Evolutionary conservation across 192 early-diverging fungal species (phyloP).

Genomic region (Cladochytrium replicatum): DNA sequence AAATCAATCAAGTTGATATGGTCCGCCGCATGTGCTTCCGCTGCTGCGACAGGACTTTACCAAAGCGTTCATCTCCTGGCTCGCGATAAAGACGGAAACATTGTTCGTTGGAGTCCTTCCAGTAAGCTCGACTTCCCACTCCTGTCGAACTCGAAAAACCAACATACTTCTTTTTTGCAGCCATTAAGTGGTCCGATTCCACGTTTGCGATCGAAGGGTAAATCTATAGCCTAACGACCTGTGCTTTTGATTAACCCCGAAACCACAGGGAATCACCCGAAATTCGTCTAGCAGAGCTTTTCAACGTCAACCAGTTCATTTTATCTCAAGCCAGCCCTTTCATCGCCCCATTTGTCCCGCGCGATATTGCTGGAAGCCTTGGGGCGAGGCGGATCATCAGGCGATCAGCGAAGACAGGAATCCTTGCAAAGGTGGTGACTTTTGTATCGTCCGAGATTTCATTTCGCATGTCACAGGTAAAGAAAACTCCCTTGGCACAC

Average conservation of each 20-base stretch:
- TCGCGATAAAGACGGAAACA: slow-evolving; percentile 56
- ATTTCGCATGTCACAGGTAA: slow-evolving; percentile 54
- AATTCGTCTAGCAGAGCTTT: slow-evolving; percentile 58
- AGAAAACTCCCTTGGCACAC: slow-evolving; percentile 1
- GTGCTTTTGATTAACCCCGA: slow-evolving; percentile 20
- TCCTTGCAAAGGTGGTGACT: slow-evolving; percentile 26
- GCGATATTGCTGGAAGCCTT: slow-evolving; percentile 16
- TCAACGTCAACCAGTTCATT: slow-evolving; percentile 81
- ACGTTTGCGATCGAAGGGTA: slow-evolving; percentile 37
- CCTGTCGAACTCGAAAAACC: slow-evolving; percentile 11
- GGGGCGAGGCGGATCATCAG: slow-evolving; percentile 15
- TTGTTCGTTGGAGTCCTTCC: slow-evolving; percentile 56
- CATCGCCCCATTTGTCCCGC: slow-evolving; percentile 54
- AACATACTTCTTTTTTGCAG: slow-evolving; percentile 17
- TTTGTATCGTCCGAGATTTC: slow-evolving; percentile 49
- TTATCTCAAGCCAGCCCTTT: slow-evolving; percentile 65
- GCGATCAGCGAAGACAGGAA: slow-evolving; percentile 7
- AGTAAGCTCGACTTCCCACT: background rate
- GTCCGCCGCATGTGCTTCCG: slow-evolving; percentile 65
- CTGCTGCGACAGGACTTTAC: slow-evolving; percentile 61
- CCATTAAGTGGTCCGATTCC: slow-evolving; percentile 55
- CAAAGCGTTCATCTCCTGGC: slow-evolving; percentile 56
- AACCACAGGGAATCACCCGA: slow-evolving; percentile 53
- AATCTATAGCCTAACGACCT: background rate
- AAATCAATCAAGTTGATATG: slow-evolving; percentile 46